Base-by-base conservation (phyloP, 179 eudicot species). In the Amaranthus tricolor region DNA sequence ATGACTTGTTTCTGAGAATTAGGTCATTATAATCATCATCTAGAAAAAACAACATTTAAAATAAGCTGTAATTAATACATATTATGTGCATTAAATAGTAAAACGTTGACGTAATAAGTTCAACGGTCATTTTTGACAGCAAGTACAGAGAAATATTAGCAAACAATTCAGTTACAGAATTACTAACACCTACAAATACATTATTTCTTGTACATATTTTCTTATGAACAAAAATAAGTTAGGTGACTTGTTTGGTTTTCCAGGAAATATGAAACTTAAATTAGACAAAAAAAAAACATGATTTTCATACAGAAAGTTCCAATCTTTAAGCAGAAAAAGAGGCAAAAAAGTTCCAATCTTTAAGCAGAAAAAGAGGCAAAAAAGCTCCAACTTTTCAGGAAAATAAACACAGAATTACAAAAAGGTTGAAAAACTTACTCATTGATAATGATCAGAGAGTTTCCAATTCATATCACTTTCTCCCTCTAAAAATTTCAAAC, bases 121-220 rank as follows among this genome's bases (percentile, higher is more conserved):
- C 80, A 80, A 76, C 80, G 80, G 77, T 80, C 83, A 16, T 72
- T 24, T 73, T 54, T 56, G 74, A 20, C 74, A 68, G 71, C 68
- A 73, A 62, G 66, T 44, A 6, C 24, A 66, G 72, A 55, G 51
- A 44, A 71, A 21, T 66, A 66, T 44, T 76, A 76, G 67, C 66
- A 48, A 73, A 31, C 0, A 24, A 55, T 72, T 80, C 77, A 79
- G 67, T 79, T 53, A 79, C 70, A 75, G 47, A 73, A 62, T 62
- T 62, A 62, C 74, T 54, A 0, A 47, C 52, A 31, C 9, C 17
- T 31, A 31, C 40, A 31, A 40, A 15, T 43, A 2, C 31, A 11
- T 63, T n/a, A 60, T 60, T 62, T 68, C 24, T 48, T 74, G 69
- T 47, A 59, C 51, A 68, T 21, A 68, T 21, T 77, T 49, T 72